Evolutionary conservation across 2,329 filamentous ascomycete genomes (phyloP), one percentile per base, ranked within the genome.

Genomic region (Aspergillus sp.): DNA sequence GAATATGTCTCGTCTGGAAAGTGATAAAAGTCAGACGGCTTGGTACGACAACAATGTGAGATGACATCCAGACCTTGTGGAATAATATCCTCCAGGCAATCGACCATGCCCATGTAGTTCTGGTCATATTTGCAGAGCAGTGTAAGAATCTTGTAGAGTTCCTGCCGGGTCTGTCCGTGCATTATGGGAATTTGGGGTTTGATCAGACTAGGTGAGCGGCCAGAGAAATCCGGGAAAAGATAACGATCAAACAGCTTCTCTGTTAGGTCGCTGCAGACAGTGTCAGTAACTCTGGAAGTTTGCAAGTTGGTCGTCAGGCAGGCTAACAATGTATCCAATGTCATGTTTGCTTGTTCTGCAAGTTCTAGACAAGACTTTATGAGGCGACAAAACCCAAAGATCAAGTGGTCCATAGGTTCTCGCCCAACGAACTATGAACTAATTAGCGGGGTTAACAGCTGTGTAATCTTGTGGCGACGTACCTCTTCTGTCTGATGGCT

Each of bases 101-200:
- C 66, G n/a, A 89, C 62, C 3, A 88, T 67, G n/a, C 64, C 67
- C 6, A 65, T 64, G 50, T 85, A 78, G 56, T 82, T 80, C 4
- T 65, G 60, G 4, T 71, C 64, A 49, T 81, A 76, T 52, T 80
- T 81, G 31, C 81, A 78, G 5, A 90, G 68, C 7, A 73, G 66
- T 21, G 82, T 76, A 34, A 91, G 71, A 25, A 88, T 78, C 41
- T 83, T 80, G 57, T 84, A 84, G 5, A 91, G 70, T 57, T 80
- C 79, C 20, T 76, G 72, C 21, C 88, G 79, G 7, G 85, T 86
- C 29, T 76, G 64, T 2, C 71, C 69, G 54, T 84, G 78, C 45
- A 89, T 73, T 4, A 82, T 65, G 4, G 80, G 80, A 31, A 78
- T 65, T 34, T 60, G 70, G 13, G 75, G 70, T 5, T 64, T 57